Base-by-base conservation (phyloP, 1,284 basidiomycete genomes). In the Tilletiopsis washingtonensis region DNA sequence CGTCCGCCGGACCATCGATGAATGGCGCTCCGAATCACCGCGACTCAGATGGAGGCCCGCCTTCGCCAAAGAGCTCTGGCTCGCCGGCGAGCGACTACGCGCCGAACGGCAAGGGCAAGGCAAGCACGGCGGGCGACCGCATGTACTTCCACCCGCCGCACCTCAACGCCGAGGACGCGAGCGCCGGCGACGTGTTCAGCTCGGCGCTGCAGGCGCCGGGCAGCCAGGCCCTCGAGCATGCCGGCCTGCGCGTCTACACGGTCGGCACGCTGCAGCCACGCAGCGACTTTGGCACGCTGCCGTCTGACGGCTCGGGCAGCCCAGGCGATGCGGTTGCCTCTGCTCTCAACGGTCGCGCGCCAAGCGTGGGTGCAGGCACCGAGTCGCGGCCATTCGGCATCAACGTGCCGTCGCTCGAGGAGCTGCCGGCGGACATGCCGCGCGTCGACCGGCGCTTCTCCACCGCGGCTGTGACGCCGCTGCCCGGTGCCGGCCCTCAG, bases 181-280 rank as follows among this genome's bases (percentile, higher is more conserved):
- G 43, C 15, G 37, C 50, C 11, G 40, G 34, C 5, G 44, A 44
- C 15, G 46, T 58, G 23, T 46, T 54, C 42, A 55, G 49, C 24
- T 41, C 53, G 12, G 49, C 45, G 9, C 53, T 51, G 40, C 54
- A 62, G 32, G 12, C 32, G 21, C 61, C 62, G 20, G 49, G 21
- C 25, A 20, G 56, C n/a, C 54, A 51, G 4, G 43, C 34, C 21
- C 45, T 60, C 45, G 59, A 57, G 38, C 43, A 39, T n/a, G 81
- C 83, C 60, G 85, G 84, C 0, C 71, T 88, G 49, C 82, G 85
- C 72, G 85, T 88, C 40, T 86, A 85, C 67, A 88, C 86, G 4
- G 81, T 88, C 1, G 86, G 86, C 0, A 85, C 87, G 64, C 75
- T 88, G 29, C 77, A 87, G 61, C 86, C 86, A 4, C 74, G 80